Conservation (phyloP, 2,329 filamentous ascomycete genomes). For the Pseudocercospora ulei region DNA sequence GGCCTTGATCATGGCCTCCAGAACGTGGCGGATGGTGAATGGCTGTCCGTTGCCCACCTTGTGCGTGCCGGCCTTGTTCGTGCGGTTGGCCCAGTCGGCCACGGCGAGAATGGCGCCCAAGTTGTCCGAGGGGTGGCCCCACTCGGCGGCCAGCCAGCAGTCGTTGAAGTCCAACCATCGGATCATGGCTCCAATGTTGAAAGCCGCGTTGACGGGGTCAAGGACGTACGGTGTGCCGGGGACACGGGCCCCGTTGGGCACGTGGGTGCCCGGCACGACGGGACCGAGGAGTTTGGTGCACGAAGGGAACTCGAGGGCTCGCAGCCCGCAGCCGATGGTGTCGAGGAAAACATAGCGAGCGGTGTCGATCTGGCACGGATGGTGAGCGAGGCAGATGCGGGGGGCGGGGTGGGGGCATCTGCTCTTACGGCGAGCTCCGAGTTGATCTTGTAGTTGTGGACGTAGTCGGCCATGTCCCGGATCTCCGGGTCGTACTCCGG, state of each 20-base stretch:
- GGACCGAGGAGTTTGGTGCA: conserved; percentile 92
- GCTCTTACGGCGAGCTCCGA: conserved; percentile 80
- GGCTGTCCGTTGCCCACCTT: conserved; percentile 62
- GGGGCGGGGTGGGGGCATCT: neutral
- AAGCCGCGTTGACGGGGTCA: conserved; percentile 88
- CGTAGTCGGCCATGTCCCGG: conserved; percentile 86
- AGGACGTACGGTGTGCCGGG: conserved; percentile 88
- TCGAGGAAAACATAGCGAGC: conserved; percentile 95
- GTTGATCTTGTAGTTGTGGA: conserved; percentile 81
- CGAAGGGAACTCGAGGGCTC: conserved; percentile 90
- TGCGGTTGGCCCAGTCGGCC: conserved; percentile 94
- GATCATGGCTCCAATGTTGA: conserved; percentile 99
- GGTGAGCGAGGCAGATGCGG: conserved; percentile 16
- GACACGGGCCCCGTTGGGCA: conserved; percentile 85
- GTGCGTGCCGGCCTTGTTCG: conserved; percentile 70
- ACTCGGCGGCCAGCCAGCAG: conserved; percentile 98
- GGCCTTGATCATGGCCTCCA: conserved; percentile 92
- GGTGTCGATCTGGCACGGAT: conserved; percentile 64
- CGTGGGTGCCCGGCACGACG: conserved; percentile 76
- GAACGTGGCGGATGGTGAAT: conserved; percentile 77
- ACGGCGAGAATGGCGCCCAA: conserved; percentile 92
- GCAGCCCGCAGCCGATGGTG: conserved; percentile 90
- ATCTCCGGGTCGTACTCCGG: conserved; percentile 75
- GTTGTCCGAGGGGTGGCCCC: conserved; percentile 98
- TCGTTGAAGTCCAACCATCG: conserved; percentile 99